These are phyloP conservation scores for Colletotrichum acutatum DNA, from an alignment of 2,329 filamentous ascomycete genomes.

Conservation along the genomic window DNA sequence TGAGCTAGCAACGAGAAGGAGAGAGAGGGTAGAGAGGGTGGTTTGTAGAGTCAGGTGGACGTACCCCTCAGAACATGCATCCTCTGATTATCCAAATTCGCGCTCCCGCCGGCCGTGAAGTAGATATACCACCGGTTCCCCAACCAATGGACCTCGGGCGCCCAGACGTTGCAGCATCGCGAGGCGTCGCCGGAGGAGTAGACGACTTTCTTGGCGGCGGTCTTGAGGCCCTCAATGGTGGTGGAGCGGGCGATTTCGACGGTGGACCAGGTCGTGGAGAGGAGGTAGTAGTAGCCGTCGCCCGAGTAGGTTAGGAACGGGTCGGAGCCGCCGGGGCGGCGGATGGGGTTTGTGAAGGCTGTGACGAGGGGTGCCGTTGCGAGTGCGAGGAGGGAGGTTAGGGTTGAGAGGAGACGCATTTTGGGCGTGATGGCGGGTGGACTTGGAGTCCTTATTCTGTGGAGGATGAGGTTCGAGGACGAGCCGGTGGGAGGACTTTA, in stretches of 20 bases:
- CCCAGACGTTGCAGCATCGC: constrained; percentile 52
- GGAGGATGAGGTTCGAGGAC: neutral
- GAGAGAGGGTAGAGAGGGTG: too few relatives aligned
- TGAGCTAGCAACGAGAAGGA: too few relatives aligned
- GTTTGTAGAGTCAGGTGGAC: too few relatives aligned
- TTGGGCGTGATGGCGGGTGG: neutral
- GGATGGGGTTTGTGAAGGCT: constrained; percentile 63
- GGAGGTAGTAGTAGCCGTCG: constrained; percentile 65
- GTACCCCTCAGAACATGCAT: constrained; percentile 52
- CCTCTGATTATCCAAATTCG: constrained; percentile 60
- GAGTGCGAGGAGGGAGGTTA: constrained; percentile 25
- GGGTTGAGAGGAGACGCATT: constrained; percentile 32
- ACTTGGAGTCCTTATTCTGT: neutral
- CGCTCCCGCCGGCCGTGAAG: constrained; percentile 61
- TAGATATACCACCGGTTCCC: constrained; percentile 38
- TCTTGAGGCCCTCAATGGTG: constrained; percentile 65
- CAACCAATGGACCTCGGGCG: constrained; percentile 38
- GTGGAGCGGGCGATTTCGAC: constrained; percentile 63
- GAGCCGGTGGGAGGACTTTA: neutral
- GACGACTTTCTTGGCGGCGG: constrained; percentile 59
- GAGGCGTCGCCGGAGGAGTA: constrained; percentile 58
- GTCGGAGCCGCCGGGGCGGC: constrained; percentile 60
- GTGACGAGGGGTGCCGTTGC: constrained; percentile 21
- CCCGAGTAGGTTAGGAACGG: constrained; percentile 62
- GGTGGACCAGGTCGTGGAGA: constrained; percentile 65